phyloP scores from a whole-genome alignment of 495 filamentous ascomycete genomes.

The Lophiotrema nucula region DNA sequence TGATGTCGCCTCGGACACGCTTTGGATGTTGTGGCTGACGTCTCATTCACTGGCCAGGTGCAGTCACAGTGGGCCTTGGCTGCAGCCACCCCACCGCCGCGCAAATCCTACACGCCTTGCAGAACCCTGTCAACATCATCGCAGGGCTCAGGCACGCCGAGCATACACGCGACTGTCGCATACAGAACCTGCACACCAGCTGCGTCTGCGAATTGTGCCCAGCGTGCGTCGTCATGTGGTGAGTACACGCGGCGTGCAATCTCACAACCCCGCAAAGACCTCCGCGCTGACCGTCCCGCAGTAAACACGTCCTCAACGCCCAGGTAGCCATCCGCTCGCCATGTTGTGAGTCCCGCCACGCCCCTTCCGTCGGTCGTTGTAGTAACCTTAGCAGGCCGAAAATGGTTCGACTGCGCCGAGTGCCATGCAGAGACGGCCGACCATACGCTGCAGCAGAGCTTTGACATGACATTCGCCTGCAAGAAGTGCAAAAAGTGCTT shows the following conservation, averaged over 20 bases:
- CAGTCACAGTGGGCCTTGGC: neutral
- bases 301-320: constrained; percentile 97
- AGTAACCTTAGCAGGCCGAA: constrained; percentile 58
- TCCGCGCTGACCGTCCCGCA: constrained; percentile 28
- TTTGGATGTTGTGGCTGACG: constrained; percentile 2
- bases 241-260: constrained; percentile 8
- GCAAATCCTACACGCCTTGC: no score
- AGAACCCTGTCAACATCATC: no score
- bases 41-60: constrained; percentile 3
- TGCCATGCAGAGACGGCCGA: constrained; percentile 78
- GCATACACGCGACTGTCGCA: neutral
- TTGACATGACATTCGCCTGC: constrained; percentile 92
- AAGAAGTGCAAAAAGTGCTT: constrained; percentile 99
- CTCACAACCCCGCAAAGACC: constrained; percentile 16
- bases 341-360: constrained; percentile 66
- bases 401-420: constrained; percentile 98
- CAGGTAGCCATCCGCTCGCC: constrained; percentile 94
- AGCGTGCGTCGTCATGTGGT: constrained; percentile 26
- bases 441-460: constrained; percentile 70
- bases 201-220: neutral
- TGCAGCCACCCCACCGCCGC: neutral
- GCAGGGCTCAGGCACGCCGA: no score
- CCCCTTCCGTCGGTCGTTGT: neutral
- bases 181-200: neutral
- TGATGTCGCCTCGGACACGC: neutral